phyloP scores from a whole-genome alignment of 2,329 filamentous ascomycete genomes.

The Corinectria fuckeliana region DNA sequence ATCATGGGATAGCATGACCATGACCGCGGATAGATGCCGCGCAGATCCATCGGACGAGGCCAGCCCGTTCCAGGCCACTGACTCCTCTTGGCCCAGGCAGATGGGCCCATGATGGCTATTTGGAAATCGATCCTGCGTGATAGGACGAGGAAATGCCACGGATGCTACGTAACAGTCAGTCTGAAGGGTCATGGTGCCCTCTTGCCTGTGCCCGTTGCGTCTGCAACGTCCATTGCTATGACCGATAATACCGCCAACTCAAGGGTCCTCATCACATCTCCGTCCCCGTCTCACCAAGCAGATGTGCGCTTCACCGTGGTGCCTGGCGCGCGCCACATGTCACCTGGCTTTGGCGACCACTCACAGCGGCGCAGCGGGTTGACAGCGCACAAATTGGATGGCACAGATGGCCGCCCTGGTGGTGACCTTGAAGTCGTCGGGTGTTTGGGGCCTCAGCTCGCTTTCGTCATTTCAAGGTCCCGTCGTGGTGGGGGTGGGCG shows the following conservation, averaged over 20 bases:
- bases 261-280: background rate
- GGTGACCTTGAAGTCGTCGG: slow-evolving; percentile 8
- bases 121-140: slow-evolving; percentile 12
- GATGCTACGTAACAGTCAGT: slow-evolving; percentile 21
- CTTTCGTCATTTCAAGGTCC: slow-evolving; percentile 34
- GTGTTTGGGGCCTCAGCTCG: slow-evolving; percentile 28
- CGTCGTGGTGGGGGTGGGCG: slow-evolving; percentile 27
- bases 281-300: slow-evolving; percentile 9
- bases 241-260: slow-evolving; percentile 13
- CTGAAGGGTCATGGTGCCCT: slow-evolving; percentile 16
- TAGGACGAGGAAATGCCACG: slow-evolving; percentile 16
- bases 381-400: slow-evolving; percentile 16
- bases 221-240: background rate
- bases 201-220: slow-evolving; percentile 3
- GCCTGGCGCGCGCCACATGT: slow-evolving; percentile 15
- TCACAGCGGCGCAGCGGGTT: slow-evolving; percentile 20
- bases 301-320: slow-evolving; percentile 8
- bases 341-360: slow-evolving; percentile 16
- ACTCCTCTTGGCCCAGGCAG: slow-evolving; percentile 23
- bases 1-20: slow-evolving; percentile 30
- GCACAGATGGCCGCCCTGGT: background rate
- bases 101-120: slow-evolving; percentile 29
- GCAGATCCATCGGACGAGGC: slow-evolving; percentile 35
- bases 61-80: slow-evolving; percentile 12
- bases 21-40: slow-evolving; percentile 36